Conservation (phyloP, 2,329 filamentous ascomycete species). For the Penicillium oxalicum region DNA sequence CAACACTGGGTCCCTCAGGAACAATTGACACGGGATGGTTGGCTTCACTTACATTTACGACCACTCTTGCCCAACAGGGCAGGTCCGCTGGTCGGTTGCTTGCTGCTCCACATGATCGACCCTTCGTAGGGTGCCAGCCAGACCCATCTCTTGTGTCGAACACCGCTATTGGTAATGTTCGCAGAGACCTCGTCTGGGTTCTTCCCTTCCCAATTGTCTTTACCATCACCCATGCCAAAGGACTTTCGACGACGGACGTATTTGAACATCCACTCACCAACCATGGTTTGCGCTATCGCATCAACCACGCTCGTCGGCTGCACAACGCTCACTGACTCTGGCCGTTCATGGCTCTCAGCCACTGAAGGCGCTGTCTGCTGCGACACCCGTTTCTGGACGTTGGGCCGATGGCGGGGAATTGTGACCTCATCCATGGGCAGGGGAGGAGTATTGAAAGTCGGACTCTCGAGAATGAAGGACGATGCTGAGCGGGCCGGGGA, state of each 20-base stretch:
- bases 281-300: slow-evolving; percentile 96
- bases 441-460: slow-evolving; percentile 56
- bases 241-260: slow-evolving; percentile 63
- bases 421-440: slow-evolving; percentile 68
- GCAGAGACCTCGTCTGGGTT: slow-evolving; percentile 64
- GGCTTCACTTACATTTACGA: slow-evolving; percentile 71
- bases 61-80: slow-evolving; percentile 91
- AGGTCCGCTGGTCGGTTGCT: slow-evolving; percentile 82
- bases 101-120: slow-evolving; percentile 96
- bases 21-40: slow-evolving; percentile 1
- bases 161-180: slow-evolving; percentile 59
- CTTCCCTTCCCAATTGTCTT: slow-evolving; percentile 47
- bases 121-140: slow-evolving; percentile 97
- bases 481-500: slow-evolving; percentile 57
- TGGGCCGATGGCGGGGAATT: slow-evolving; percentile 36
- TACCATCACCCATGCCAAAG: slow-evolving; percentile 62
- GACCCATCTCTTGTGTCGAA: slow-evolving; percentile 90
- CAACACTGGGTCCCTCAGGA: background rate
- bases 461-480: slow-evolving; percentile 63
- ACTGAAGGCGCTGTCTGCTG: slow-evolving; percentile 23
- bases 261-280: slow-evolving; percentile 65
- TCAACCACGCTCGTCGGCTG: slow-evolving; percentile 81
- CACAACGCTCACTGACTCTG: slow-evolving; percentile 51
- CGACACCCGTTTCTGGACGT: slow-evolving; percentile 16
- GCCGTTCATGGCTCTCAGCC: slow-evolving; percentile 29